Evolutionary conservation across 73 alveolate species (phyloP), one percentile per base, ranked within the genome.

Genomic region (Paramecium sonneborni): DNA sequence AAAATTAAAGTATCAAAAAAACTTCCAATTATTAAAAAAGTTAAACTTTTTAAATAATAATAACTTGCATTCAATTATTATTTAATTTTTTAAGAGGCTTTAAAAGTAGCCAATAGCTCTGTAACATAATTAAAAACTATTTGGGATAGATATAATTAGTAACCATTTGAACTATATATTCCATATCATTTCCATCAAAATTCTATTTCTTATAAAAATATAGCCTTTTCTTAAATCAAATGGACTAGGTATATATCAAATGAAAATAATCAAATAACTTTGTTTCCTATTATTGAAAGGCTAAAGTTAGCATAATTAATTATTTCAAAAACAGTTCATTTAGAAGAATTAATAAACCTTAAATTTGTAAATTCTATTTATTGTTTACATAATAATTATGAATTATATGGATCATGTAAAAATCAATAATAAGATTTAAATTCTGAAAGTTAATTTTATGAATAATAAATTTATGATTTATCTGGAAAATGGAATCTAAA

Each of bases 321-420:
- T 34, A 18, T 74, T 34, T 28, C 18, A 28, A 21, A 12, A 37
- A 74, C 87, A 34, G n/a, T 74, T 9, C 32, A 9, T 10, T 34
- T 74, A 34, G 44, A 74, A 8, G 3, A 9, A 28, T 74, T 74
- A 7, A 35, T 74, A 23, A 34, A 15, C 12, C 5, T 37, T 21
- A 74, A 74, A 39, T 18, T 74, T 3, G 30, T 74, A 21, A 74
- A 74, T 23, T 74, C 56, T 6, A 10, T 74, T 21, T 74, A 12
- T 74, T 35, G 87, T 39, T 74, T 74, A 39, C 87, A 74, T n/a
- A 39, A 74, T 74, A 34, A 74, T 10, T 74, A 34, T 39, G 87
- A 74, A 74, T 35, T 74, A 39, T 74, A 1, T 34, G 87, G 87
- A 12, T 15, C 12, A 8, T 35, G 68, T 11, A 21, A 37, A 35